Base-by-base conservation (phyloP, 1,284 basidiomycete species). In the Tilletia horrida region DNA sequence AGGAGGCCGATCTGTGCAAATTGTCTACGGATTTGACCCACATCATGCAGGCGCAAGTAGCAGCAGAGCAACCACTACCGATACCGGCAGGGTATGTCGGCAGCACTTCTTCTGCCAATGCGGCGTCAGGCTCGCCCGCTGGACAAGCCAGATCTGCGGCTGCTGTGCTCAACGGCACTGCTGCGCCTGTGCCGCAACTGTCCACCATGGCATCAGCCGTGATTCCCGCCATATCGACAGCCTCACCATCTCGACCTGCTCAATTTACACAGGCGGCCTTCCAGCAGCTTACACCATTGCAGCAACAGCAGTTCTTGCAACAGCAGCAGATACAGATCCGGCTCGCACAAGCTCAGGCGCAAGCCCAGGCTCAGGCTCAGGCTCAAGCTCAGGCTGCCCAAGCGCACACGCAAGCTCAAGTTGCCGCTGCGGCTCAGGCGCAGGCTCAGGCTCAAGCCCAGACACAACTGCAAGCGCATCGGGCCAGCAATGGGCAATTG, bases 11-110 rank as follows among this genome's bases (percentile, higher is more conserved):
- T 50, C 62, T 81, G 66, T 64, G 77, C 31, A 81, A 78, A 67
- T 68, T 81, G 11, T 77, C 76, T 44, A 81, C 79, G 23, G 79
- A 80, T 63, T 71, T 77, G 50, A 80, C 74, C 27, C 76, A 81
- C 66, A 73, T 81, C 61, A 78, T 76, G 59, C 77, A 79, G 47
- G 79, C 78, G 3, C 74, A 79, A 48, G 73, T 76, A 23, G 78
- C 77, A 1, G 74, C 75, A 16, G 77, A 78, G 43, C 68, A 70
- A 8, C 73, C 73, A 25, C 25, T 73, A 2, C 71, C 76, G 7
- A 25, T 52, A 25, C 42, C 29, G 7, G 40, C 44, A n/a, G 31
- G 47, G 47, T 63, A 65, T 65, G 29, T 50, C 63, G 48, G 63
- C 50, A 48, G 40, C 9, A 27, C 18, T 31, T 21, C n/a, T 42